phyloP scores from a whole-genome alignment of 106 monocot genomes.

The Allium sativum region DNA sequence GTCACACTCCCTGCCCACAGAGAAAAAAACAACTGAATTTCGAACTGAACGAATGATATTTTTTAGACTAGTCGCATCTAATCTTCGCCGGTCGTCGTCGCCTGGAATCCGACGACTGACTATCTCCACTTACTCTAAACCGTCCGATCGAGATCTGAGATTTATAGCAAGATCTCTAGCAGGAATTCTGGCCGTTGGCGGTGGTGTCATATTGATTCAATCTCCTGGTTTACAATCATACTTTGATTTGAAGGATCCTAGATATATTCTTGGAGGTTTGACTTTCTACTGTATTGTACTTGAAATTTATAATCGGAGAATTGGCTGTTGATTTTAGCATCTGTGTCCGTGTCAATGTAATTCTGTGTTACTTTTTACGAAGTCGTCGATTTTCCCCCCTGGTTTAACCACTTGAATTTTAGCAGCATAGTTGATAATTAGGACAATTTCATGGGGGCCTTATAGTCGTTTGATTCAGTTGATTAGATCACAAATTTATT shows the following conservation, averaged over 20 bases:
- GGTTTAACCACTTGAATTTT: too few relatives aligned
- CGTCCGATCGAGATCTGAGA: neutral
- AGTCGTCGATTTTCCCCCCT: too few relatives aligned
- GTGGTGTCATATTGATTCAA: slow-evolving; percentile 10
- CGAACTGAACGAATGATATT: too few relatives aligned
- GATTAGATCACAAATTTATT: too few relatives aligned
- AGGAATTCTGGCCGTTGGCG: slow-evolving; percentile 17
- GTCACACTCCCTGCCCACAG: too few relatives aligned
- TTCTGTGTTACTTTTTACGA: too few relatives aligned
- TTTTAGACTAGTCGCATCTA: neutral
- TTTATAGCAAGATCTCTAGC: slow-evolving; percentile 1
- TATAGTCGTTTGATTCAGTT: too few relatives aligned
- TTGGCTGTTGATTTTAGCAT: too few relatives aligned
- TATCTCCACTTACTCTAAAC: neutral
- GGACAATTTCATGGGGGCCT: too few relatives aligned
- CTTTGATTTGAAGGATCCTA: neutral
- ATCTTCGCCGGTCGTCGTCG: neutral
- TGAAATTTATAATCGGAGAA: neutral
- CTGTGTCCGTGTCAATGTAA: too few relatives aligned
- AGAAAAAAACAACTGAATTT: too few relatives aligned
- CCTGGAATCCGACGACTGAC: neutral
- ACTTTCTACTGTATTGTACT: neutral
- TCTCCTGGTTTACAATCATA: neutral
- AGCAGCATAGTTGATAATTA: too few relatives aligned
- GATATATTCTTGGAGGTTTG: neutral